phyloP scores from a whole-genome alignment of 768 basidiomycete genomes.

The Lactarius psammicola region DNA sequence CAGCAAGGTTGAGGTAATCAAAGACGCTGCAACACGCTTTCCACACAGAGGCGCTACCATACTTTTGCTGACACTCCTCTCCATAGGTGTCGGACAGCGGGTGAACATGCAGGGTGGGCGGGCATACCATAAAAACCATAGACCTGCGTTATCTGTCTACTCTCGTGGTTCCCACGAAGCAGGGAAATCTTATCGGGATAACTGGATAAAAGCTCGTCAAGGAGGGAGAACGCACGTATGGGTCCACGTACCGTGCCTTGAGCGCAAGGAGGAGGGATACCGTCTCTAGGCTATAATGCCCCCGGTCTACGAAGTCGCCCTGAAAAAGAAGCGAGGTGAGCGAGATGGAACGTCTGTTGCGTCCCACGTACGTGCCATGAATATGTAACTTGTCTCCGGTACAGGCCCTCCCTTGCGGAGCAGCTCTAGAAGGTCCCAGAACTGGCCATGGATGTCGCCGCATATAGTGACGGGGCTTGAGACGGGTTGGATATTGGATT shows the following conservation, averaged over 20 bases:
- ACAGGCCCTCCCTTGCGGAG: conserved; percentile 82
- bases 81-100: conserved; percentile 18
- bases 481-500: conserved; percentile 96
- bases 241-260: conserved; percentile 69
- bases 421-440: conserved; percentile 94
- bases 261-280: conserved; percentile 84
- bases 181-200: conserved; percentile 93
- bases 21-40: conserved; percentile 97
- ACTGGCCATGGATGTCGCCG: conserved; percentile 97
- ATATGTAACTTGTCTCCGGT: conserved; percentile 90
- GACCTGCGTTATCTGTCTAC: conserved; percentile 95
- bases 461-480: conserved; percentile 93
- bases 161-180: conserved; percentile 94
- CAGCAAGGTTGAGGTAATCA: conserved; percentile 92
- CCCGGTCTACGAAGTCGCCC: conserved; percentile 98
- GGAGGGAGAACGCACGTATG: background rate
- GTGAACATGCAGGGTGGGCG: background rate
- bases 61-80: conserved; percentile 99
- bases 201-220: conserved; percentile 40
- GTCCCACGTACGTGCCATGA: conserved; percentile 76
- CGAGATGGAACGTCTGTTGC: conserved; percentile 17
- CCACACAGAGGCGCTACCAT: conserved; percentile 94
- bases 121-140: conserved; percentile 94
- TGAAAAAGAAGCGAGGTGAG: conserved; percentile 35
- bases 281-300: conserved; percentile 94